These are phyloP conservation scores for Cryptosporidium felis DNA, from an alignment of 169 alveolate genomes.

Conservation along the genomic window DNA sequence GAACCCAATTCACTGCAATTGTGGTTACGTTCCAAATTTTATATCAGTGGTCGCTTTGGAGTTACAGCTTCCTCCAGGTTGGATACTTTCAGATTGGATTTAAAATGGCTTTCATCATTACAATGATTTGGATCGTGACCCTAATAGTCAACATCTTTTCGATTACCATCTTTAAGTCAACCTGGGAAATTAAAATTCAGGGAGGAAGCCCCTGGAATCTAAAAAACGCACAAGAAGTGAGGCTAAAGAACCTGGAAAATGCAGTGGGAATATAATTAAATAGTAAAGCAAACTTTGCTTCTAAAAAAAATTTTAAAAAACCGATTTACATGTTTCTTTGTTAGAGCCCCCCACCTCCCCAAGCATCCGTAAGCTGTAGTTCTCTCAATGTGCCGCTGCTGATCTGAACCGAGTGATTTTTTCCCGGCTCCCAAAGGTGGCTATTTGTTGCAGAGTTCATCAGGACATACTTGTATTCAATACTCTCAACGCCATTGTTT, in stretches of 20 bases:
- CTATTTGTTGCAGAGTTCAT: not conserved
- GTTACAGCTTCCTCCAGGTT: slow-evolving; percentile 18
- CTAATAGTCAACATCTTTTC: slow-evolving; percentile 29
- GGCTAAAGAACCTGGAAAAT: slow-evolving; percentile 41
- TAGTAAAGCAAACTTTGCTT: not conserved
- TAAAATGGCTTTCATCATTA: slow-evolving; percentile 42
- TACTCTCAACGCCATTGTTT: slow-evolving; percentile 6
- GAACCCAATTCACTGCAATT: slow-evolving; percentile 49
- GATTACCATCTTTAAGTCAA: slow-evolving; percentile 41
- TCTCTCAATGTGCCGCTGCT: slow-evolving; percentile 13
- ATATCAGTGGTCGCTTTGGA: slow-evolving; percentile 59
- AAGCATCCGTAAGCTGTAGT: slow-evolving; percentile 60
- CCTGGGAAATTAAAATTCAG: slow-evolving; percentile 62
- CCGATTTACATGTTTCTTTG: not conserved
- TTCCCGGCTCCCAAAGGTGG: slow-evolving; percentile 63
- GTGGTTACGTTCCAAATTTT: slow-evolving; percentile 47
- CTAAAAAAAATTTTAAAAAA: not conserved
- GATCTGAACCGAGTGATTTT: slow-evolving; percentile 56
- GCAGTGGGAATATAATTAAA: slow-evolving; percentile 38
- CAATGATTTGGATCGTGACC: slow-evolving; percentile 33
- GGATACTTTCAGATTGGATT: slow-evolving; percentile 37
- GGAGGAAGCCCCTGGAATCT: slow-evolving; percentile 64
- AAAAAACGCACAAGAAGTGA: slow-evolving; percentile 64
- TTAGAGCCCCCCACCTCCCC: slow-evolving; percentile 70
- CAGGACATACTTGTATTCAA: slow-evolving; percentile 64